Base-by-base conservation (phyloP, 129 eudicot species). In the Chrysanthemum lavandulifolium region DNA sequence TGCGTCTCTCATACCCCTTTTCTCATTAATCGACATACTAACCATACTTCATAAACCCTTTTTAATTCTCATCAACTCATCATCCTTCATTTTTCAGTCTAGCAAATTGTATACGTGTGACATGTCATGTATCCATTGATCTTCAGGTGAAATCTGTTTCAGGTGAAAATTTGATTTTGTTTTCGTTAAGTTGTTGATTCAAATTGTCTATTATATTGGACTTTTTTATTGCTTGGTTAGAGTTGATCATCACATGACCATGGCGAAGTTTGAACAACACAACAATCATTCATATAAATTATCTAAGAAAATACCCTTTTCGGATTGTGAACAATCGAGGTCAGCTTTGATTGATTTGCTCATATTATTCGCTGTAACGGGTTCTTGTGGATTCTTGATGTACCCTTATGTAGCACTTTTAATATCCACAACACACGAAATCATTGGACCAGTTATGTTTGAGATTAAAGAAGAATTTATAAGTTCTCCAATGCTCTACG, bases 271-370 rank as follows among this genome's bases (percentile, higher is more conserved):
- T 10, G 69, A 65, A 65, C 69, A 65, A 65, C 69, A 43, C 7
- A 65, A 2, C 10, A 58, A 73, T n/a, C 69, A 23, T 18, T 61
- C 77, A 29, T 61, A 10, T 25, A 64, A 36, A 65, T 18, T 36
- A 21, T 33, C 71, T 52, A 73, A 76, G 69, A 76, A 45, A 54
- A 10, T 68, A 61, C 73, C 82, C 49, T 73, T 31, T 78, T 76
- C 83, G 2, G 83, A 62, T n/a, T 92, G 97, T 75, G 78, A 81
- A 16, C 87, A 83, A 69, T 88, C 96, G 68, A 83, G 75, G 56
- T 86, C 78, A 54, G 97, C 96, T 33, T 74, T 85, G 33, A 65
- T 89, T 52, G 97, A 92, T 82, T 70, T 86, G 73, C 25, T 89
- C 52, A 85, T 92, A 57, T 69, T 86, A 73, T 85, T 92, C 51